Conservation (phyloP, 1,284 basidiomycete genomes). For the Pterulicium gracile region DNA sequence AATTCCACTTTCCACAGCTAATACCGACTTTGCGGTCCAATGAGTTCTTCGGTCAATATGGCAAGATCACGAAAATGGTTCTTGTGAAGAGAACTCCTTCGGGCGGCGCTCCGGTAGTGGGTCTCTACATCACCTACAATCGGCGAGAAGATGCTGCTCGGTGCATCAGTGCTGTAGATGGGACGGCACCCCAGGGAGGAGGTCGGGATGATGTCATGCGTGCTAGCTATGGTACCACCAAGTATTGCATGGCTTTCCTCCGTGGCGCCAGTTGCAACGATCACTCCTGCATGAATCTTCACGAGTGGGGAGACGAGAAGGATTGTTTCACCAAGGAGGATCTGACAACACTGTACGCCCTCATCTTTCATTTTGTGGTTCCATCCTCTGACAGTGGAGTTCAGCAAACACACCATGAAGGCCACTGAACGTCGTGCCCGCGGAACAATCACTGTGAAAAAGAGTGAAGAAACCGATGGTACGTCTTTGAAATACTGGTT, state of each 20-base stretch:
- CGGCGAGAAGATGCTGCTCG: slow-evolving; percentile 92
- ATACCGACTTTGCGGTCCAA: slow-evolving; percentile 90
- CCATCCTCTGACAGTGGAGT: slow-evolving; percentile 12
- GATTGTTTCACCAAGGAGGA: slow-evolving; percentile 95
- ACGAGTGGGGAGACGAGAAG: slow-evolving; percentile 98
- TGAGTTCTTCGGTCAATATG: slow-evolving; percentile 98
- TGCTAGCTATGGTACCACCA: slow-evolving; percentile 93
- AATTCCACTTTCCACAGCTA: slow-evolving; percentile 40
- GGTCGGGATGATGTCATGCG: slow-evolving; percentile 70
- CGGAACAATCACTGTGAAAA: slow-evolving; percentile 32
- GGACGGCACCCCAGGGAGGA: slow-evolving; percentile 75
- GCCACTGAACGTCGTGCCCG: slow-evolving; percentile 61
- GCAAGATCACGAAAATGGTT: slow-evolving; percentile 94
- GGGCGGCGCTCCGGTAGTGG: slow-evolving; percentile 70
- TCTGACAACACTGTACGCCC: slow-evolving; percentile 72
- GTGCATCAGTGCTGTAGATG: slow-evolving; percentile 90
- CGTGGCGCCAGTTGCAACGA: slow-evolving; percentile 82
- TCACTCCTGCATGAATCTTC: slow-evolving; percentile 86
- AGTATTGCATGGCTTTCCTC: slow-evolving; percentile 96
- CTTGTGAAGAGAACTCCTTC: slow-evolving; percentile 82
- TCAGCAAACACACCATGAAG: slow-evolving; percentile 81
- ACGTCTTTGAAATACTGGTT: slow-evolving; percentile 16
- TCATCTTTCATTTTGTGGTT: slow-evolving; percentile 7
- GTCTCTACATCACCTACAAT: slow-evolving; percentile 95
- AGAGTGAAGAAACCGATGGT: slow-evolving; percentile 57